These are phyloP conservation scores for Neurospora cerealis DNA, from an alignment of 495 filamentous ascomycete species.

Conservation along the genomic window DNA sequence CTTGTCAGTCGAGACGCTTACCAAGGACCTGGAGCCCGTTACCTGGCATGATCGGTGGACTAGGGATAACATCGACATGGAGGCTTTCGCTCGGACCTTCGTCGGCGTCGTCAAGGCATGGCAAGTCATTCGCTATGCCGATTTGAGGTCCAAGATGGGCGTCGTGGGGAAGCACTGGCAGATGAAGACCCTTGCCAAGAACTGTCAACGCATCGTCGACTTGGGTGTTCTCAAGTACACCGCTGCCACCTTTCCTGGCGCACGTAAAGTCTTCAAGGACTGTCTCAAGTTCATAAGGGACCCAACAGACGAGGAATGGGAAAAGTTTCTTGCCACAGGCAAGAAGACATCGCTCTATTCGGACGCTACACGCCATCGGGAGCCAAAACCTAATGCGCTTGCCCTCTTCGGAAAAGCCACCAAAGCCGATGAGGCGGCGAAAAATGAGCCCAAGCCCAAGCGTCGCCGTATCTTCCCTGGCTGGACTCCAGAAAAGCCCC, in stretches of 20 bases:
- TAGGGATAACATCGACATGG: conserved; percentile 41
- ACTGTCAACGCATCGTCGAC: conserved; percentile 56
- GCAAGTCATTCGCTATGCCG: conserved; percentile 39
- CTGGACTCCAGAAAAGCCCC: conserved; percentile 36
- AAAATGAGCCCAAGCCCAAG: conserved; percentile 8
- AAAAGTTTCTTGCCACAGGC: conserved; percentile 37
- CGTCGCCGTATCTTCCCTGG: conserved; percentile 19
- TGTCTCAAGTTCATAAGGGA: conserved; percentile 69
- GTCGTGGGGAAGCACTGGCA: conserved; percentile 48
- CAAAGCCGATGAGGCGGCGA: conserved; percentile 2
- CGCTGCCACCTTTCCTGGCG: conserved; percentile 41
- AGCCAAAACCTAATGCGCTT: conserved; percentile 23
- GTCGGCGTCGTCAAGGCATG: conserved; percentile 39
- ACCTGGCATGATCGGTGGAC: conserved; percentile 40
- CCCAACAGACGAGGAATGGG: conserved; percentile 55
- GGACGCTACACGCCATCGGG: conserved; percentile 16
- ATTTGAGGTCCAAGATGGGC: conserved; percentile 54
- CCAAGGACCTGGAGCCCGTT: conserved; percentile 32
- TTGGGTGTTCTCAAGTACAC: conserved; percentile 62
- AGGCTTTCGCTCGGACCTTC: conserved; percentile 35
- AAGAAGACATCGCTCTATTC: conserved; percentile 28
- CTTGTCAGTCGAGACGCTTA: conserved; percentile 23
- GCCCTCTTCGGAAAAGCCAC: conserved; percentile 14
- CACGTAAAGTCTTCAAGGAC: conserved; percentile 39
- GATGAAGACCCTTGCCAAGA: conserved; percentile 58